A percentile compares a stretch with the other conserved stretches of the same genome.
Conservation (phyloP, 306 rosid genomes). For the Prinsepia uniflora region DNA sequence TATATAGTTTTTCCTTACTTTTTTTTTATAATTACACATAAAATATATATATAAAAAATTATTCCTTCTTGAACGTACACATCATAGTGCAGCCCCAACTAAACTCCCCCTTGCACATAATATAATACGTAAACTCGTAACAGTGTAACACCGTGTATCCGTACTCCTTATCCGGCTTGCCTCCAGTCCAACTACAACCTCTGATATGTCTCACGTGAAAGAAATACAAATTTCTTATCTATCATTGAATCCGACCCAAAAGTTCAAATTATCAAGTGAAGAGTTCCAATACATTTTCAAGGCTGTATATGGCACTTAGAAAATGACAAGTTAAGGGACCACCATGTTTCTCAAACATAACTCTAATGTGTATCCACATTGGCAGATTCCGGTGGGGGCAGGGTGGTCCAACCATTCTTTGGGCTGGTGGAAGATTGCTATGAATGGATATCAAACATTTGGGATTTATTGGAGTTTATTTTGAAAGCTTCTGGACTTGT, state of each 20-base stretch:
- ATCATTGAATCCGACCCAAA: neutral
- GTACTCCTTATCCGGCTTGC: too few relatives aligned
- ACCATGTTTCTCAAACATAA: too few relatives aligned
- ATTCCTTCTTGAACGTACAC: too few relatives aligned
- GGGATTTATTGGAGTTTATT: neutral
- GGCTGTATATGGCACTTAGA: neutral
- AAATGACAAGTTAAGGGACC: neutral
- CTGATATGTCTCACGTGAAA: too few relatives aligned
- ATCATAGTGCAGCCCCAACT: too few relatives aligned
- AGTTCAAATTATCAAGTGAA: neutral
- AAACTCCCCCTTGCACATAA: too few relatives aligned
- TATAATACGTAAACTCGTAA: too few relatives aligned
- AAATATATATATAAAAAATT: too few relatives aligned
- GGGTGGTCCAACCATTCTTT: conserved; percentile 1
- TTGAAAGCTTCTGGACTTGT: neutral
- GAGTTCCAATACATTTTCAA: neutral
- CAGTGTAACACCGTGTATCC: too few relatives aligned
- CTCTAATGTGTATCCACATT: neutral
- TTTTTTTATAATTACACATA: too few relatives aligned
- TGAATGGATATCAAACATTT: neutral
- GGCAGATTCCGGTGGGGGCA: neutral
- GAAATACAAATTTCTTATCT: neutral
- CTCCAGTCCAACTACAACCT: too few relatives aligned
- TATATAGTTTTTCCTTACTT: too few relatives aligned
- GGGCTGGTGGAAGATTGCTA: neutral